A percentile compares a stretch with the other conserved stretches of the same genome.
These are phyloP conservation scores for Penicillium sp. DNA, from an alignment of 2,329 filamentous ascomycete species.

Conservation along the genomic window DNA sequence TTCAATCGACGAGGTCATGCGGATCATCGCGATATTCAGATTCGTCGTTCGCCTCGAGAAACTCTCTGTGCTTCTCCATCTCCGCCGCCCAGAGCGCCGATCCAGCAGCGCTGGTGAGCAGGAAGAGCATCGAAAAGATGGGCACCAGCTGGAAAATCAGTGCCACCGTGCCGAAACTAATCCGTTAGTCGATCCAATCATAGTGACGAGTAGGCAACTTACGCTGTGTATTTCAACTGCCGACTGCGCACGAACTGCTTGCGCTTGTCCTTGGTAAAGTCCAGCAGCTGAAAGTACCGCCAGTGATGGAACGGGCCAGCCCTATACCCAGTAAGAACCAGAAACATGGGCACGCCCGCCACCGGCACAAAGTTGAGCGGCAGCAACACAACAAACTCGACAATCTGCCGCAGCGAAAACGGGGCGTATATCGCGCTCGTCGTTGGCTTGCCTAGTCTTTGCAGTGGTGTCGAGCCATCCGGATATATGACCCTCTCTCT, in stretches of 20 bases:
- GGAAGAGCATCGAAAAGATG: constrained; percentile 86
- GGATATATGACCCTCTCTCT: constrained; percentile 62
- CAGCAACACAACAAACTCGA: constrained; percentile 74
- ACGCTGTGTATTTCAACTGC: constrained; percentile 82
- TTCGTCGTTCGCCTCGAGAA: constrained; percentile 23
- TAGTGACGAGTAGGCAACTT: constrained; percentile 19
- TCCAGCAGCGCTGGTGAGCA: constrained; percentile 80
- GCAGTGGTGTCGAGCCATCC: constrained; percentile 68
- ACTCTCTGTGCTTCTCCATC: constrained; percentile 59
- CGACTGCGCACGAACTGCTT: constrained; percentile 65
- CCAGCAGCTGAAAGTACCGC: constrained; percentile 79
- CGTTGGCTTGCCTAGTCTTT: constrained; percentile 78
- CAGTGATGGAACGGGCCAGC: constrained; percentile 87
- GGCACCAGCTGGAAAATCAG: constrained; percentile 85
- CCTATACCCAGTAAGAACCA: constrained; percentile 81
- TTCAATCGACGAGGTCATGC: neutral
- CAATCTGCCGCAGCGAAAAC: constrained; percentile 85
- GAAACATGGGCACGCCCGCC: constrained; percentile 77
- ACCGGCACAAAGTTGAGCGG: constrained; percentile 85
- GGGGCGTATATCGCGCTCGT: constrained; percentile 74
- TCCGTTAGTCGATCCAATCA: neutral
- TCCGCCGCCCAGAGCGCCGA: constrained; percentile 81
- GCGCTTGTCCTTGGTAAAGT: constrained; percentile 68
- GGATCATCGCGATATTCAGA: constrained; percentile 36
- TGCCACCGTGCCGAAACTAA: constrained; percentile 75